phyloP scores from a whole-genome alignment of 106 monocot species.

The Narthecium ossifragum region DNA sequence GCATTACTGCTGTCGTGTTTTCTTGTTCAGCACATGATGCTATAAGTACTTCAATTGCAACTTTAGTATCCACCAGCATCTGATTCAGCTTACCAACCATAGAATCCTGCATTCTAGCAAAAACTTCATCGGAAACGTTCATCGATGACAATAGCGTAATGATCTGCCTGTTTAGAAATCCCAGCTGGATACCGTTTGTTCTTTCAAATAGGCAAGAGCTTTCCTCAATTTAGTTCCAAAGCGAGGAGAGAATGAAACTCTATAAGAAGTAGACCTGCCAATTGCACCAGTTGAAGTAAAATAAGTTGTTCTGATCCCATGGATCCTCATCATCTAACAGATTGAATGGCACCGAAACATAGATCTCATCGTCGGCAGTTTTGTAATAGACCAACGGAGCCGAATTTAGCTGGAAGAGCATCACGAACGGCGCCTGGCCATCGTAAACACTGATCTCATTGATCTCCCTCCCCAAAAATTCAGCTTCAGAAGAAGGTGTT shows the following conservation, averaged over 20 bases:
- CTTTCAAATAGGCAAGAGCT: constrained; percentile 44
- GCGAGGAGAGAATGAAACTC: constrained; percentile 49
- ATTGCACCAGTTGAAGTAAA: constrained; percentile 53
- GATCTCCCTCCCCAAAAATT: constrained; percentile 64
- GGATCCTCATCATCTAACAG: constrained; percentile 87
- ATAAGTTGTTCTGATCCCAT: constrained; percentile 84
- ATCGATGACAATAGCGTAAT: constrained; percentile 90
- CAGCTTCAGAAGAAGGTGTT: constrained; percentile 28
- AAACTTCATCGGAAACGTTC: constrained; percentile 57
- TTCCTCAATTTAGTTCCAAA: constrained; percentile 39
- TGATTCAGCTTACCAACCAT: constrained; percentile 46
- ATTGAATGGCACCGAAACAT: constrained; percentile 30
- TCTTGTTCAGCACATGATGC: constrained; percentile 59
- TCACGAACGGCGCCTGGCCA: constrained; percentile 22
- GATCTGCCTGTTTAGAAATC: constrained; percentile 81
- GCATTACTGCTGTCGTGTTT: constrained; percentile 53
- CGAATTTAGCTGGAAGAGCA: constrained; percentile 39
- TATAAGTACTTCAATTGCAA: constrained; percentile 47
- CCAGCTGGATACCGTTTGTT: constrained; percentile 62
- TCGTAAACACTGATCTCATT: constrained; percentile 35
- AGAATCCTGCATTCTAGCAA: constrained; percentile 56
- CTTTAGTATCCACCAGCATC: constrained; percentile 44
- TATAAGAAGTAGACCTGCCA: constrained; percentile 48
- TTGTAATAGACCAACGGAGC: constrained; percentile 62
- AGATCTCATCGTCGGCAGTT: constrained; percentile 75